These are phyloP conservation scores for Podaxis sp. DNA, from an alignment of 768 basidiomycete species.

Conservation along the genomic window DNA sequence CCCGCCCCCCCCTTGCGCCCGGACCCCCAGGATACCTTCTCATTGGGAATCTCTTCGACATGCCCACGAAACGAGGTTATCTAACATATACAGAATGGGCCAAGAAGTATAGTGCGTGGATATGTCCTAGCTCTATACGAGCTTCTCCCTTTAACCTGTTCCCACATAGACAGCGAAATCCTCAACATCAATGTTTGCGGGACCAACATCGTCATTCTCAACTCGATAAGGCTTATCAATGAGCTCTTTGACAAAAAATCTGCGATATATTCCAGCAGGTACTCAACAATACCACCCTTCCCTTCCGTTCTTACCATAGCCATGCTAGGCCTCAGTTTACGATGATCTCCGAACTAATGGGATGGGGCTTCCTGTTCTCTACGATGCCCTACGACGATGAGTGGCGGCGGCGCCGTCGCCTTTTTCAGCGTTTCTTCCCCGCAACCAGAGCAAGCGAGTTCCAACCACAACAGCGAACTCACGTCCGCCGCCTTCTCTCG, in stretches of 20 bases:
- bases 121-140: not conserved
- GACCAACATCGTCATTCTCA: conserved; percentile 41
- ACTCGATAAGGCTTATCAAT: conserved; percentile 39
- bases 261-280: conserved; percentile 38
- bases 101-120: conserved; percentile 13
- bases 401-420: conserved; percentile 38
- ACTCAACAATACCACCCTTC: not conserved
- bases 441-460: conserved; percentile 10
- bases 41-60: conserved; percentile 13
- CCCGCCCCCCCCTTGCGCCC: not conserved
- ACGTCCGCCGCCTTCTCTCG: conserved; percentile 13
- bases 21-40: conserved; percentile 13
- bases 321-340: conserved; percentile 20
- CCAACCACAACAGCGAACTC: conserved; percentile 5
- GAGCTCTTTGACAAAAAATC: conserved; percentile 45
- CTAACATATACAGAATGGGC: conserved; percentile 11
- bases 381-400: conserved; percentile 37
- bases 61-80: conserved; percentile 8
- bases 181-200: conserved; percentile 16
- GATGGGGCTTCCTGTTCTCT: conserved; percentile 34
- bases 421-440: conserved; percentile 40
- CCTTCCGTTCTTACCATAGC: not conserved
- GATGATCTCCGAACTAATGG: conserved; percentile 31
- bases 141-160: not conserved
- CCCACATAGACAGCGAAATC: conserved; percentile 15